Evolutionary conservation across 2,329 filamentous ascomycete genomes (phyloP).

Genomic region (Fusarium fujikuroi): DNA sequence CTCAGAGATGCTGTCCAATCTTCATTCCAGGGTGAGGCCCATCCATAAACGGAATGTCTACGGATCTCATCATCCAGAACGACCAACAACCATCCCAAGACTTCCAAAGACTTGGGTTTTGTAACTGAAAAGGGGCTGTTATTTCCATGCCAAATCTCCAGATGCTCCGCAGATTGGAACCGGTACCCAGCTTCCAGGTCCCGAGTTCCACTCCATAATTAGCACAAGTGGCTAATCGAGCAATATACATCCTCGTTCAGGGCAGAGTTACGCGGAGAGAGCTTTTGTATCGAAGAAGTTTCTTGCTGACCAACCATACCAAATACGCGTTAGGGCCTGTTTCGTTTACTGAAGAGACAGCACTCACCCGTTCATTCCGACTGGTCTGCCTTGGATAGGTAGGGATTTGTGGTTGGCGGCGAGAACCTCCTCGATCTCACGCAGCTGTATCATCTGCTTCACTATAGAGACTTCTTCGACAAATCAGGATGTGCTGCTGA

Average conservation of each 20-base stretch:
- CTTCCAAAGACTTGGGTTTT: background rate
- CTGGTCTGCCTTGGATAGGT: constrained; percentile 19
- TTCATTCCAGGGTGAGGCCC: constrained; percentile 1
- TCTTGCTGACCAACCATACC: constrained; percentile 21
- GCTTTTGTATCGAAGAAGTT: constrained; percentile 2
- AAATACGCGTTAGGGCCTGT: constrained; percentile 31
- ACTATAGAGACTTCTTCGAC: constrained; percentile 8
- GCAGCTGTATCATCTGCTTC: constrained; percentile 22
- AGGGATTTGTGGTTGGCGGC: constrained; percentile 2
- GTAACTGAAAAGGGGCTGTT: constrained; percentile 37
- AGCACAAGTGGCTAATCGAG: constrained; percentile 32
- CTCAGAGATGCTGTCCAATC: constrained; percentile 1
- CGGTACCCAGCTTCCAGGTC: constrained; percentile 36
- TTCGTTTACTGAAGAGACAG: constrained; percentile 12
- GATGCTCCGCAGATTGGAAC: constrained; percentile 40
- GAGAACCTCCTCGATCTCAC: constrained; percentile 22
- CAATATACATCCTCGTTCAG: constrained; percentile 22
- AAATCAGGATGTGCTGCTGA: constrained; percentile 21
- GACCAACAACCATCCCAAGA: background rate
- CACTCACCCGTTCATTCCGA: constrained; percentile 32
- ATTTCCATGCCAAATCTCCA: constrained; percentile 38
- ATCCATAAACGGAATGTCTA: background rate
- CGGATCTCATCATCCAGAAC: background rate
- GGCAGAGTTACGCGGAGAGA: constrained; percentile 32
- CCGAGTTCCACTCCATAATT: constrained; percentile 40